Evolutionary conservation across 306 rosid species (phyloP), one percentile per base, ranked within the genome.

Genomic region (Begonia masoniana): DNA sequence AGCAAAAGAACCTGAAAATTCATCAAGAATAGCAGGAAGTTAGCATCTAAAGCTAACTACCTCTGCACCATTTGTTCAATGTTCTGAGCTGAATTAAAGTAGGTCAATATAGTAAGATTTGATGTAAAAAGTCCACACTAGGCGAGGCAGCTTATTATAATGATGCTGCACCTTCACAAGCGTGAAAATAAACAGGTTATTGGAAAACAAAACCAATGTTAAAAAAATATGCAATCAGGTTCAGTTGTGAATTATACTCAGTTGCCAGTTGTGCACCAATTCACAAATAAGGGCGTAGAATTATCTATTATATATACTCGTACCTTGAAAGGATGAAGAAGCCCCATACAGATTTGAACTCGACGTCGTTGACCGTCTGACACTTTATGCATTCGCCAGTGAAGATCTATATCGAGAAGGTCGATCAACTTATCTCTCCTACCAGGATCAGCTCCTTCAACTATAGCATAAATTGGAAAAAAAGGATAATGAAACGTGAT

Each of bases 291-390:
- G 24, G 24, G 3, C 24, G 24, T 21, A 21, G 4, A 21, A 21
- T 21, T 21, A 21, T 21, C 2, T 21, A 5, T 31, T 31, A 31
- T 31, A 4, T 31, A 31, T 31, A 31, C 8, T 31, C 12, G 57
- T 75, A 85, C 96, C 97, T 91, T 91, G 51, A 71, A 91, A 48
- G 97, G 97, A 71, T 82, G 87, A 60, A 91, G 89, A 64, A 91
- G 91, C 56, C 97, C 95, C 76, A 91, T 85, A 72, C 97, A 91
- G 65, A 91, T 91, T 77, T 91, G 97, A 58, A 85, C 97, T 63
- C 96, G 74, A 55, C 94, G 94, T 51, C 96, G 77, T 77, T 91
- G 97, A 67, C 97, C 97, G 61, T 91, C 95, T 10, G 97, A 91
- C 56, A 91, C 96, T 72, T 91, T 91, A 62, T 91, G 97, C 97